Evolutionary conservation across 2,329 filamentous ascomycete species (phyloP).

Genomic region (Lachnellula subtilissima): DNA sequence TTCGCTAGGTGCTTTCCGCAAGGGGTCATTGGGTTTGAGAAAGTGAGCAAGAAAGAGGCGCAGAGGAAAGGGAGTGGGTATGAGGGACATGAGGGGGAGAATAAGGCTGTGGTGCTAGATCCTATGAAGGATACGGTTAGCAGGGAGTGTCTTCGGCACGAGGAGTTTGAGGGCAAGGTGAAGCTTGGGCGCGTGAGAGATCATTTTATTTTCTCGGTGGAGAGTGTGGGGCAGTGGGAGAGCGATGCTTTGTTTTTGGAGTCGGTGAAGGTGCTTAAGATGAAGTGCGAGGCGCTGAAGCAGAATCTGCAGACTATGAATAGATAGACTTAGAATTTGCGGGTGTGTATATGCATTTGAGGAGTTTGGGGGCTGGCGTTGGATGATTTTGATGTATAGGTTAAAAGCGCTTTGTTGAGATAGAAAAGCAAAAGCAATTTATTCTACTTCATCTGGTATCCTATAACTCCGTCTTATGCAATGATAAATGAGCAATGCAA

Average conservation of each 20-base stretch:
- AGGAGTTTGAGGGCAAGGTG: constrained; percentile 93
- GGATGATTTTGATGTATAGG: constrained; percentile 15
- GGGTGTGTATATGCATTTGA: constrained; percentile 7
- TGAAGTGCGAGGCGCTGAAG: constrained; percentile 73
- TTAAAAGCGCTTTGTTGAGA: constrained; percentile 14
- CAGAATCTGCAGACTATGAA: constrained; percentile 63
- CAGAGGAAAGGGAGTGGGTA: constrained; percentile 57
- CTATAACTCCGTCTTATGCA: constrained; percentile 2
- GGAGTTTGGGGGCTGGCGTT: constrained; percentile 30
- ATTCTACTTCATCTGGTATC: constrained; percentile 5
- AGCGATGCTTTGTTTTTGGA: constrained; percentile 93
- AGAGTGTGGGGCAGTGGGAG: constrained; percentile 92
- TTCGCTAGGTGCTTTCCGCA: constrained; percentile 84
- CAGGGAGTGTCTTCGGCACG: constrained; percentile 84
- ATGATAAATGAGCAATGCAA: neutral
- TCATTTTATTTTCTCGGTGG: constrained; percentile 95
- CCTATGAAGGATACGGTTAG: constrained; percentile 94
- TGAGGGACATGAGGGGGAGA: constrained; percentile 70
- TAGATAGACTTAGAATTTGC: constrained; percentile 9
- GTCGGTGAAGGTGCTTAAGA: constrained; percentile 76
- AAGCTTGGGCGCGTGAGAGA: constrained; percentile 85
- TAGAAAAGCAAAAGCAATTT: constrained; percentile 8
- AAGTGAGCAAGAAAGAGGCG: constrained; percentile 64
- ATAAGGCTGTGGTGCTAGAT: constrained; percentile 81
- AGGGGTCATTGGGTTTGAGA: constrained; percentile 79